Evolutionary conservation across 495 filamentous ascomycete species (phyloP), one percentile per base, ranked within the genome.

Genomic region (Xylaria sp.): DNA sequence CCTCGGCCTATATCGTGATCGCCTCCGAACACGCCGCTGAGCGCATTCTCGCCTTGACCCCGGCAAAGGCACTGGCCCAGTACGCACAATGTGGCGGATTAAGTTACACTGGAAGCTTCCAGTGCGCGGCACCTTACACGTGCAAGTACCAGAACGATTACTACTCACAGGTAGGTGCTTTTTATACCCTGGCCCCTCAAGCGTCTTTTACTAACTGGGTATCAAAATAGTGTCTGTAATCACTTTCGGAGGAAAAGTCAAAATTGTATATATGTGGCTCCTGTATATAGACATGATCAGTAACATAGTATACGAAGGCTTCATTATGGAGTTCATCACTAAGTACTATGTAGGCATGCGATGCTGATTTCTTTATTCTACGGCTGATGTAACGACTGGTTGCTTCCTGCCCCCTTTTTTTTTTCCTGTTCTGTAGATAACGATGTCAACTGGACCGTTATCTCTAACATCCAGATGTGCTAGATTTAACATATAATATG

Each of bases 1-100:
- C 88, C 1, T 79, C 80, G 9, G 82, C 86, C 1, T 81, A 85
- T 44, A 88, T 89, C 63, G 84, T 90, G 19, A 79, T 83, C 48
- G 85, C 79, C 19, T 82, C 85, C 8, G 88, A 90, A 73, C 82
- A 81, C 43, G 88, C 88, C 2, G 75, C 81, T 0, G 80, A 83
- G 61, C 80, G 75, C 50, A 88, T 90, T 67, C 73, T 86, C 15
- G 83, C 75, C 11, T 61, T 84, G 26, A 31, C 72, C 12, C n/a
- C 70, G 4, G 62, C 77, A 19, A 71, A 72, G 33, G 68, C 68
- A 11, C 57, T 74, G 33, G 31, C 71, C 11, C 71, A 73, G 70
- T 80, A 72, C 41, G 61, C 70, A 1, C 85, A 87, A 73, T 88
- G 85, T 74, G 86, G 82, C 8, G 86, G 86, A 9, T 43, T 73